Evolutionary conservation across 2,329 filamentous ascomycete species (phyloP), one percentile per base, ranked within the genome.

Genomic region (Neofusicoccum umdonicola): DNA sequence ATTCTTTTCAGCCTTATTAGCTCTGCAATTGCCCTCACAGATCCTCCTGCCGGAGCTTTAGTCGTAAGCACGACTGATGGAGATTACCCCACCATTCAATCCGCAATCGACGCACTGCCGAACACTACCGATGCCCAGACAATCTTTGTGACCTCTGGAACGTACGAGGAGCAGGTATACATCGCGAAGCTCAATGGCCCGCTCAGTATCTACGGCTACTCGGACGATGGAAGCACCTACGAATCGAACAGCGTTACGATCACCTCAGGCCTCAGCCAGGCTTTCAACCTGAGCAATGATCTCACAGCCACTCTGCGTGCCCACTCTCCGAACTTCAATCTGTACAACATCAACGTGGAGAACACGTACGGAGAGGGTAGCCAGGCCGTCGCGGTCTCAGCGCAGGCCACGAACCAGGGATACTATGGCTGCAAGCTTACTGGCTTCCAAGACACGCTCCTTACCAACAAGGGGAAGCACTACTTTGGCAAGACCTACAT

Each of bases 341-440:
- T 87, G 11, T 88, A 88, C 75, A 88, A 88, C 65, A 75, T 88
- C 67, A 84, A 86, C 69, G 77, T 85, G 2, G 80, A 79, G 56
- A 85, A 85, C 48, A 71, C 68, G 0, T 71, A 69, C 22, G 71
- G 71, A 19, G 22, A 66, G 8, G 69, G 68, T 3, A 51, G 47
- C 2, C 68, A 85, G 68, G 83, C 80, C 8, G 75, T 86, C 44
- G 84, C 84, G 0, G 67, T 87, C 7, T 80, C 79, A 47, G 82
- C 84, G 0, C 80, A 82, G 34, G 80, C 73, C 7, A 41, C 44
- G 2, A 71, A 81, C 45, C 82, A 85, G 75, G 83, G 81, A 22
- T 86, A 84, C 74, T 86, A 86, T 69, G 83, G 76, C 27, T 83
- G 82, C 67, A 76, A 79, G 52, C 77, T 87, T 62, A 79, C 78